Conservation (phyloP, 1,284 basidiomycete genomes). For the Peniophora sp. region DNA sequence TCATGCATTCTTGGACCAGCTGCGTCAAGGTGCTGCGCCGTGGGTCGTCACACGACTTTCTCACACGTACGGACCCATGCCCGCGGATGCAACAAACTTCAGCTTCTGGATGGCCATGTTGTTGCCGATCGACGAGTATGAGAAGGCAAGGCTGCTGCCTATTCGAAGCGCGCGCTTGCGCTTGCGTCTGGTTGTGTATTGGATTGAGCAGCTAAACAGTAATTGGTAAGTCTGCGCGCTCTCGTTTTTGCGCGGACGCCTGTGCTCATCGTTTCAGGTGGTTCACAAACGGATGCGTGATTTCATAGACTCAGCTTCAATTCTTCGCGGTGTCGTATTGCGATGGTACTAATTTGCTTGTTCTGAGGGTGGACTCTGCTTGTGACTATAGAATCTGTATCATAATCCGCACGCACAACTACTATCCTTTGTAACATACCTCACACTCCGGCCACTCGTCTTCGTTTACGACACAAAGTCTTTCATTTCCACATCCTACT, state of each 20-base stretch:
- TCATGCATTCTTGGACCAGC: constrained; percentile 70
- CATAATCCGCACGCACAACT: too few species aligned
- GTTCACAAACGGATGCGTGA: constrained; percentile 12
- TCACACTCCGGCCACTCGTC: too few species aligned
- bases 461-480: too few species aligned
- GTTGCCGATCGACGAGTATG: constrained; percentile 91
- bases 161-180: constrained; percentile 76
- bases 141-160: constrained; percentile 91
- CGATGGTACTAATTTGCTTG: too few species aligned
- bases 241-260: constrained; percentile 3
- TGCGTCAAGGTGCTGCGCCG: constrained; percentile 78
- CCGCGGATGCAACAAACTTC: constrained; percentile 58
- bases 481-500: too few species aligned
- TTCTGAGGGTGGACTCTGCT: too few species aligned
- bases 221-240: constrained; percentile 44
- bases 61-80: constrained; percentile 68
- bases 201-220: constrained; percentile 78
- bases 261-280: constrained; percentile 8
- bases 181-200: constrained; percentile 80
- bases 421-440: too few species aligned
- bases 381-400: too few species aligned
- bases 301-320: constrained; percentile 4
- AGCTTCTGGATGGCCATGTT: constrained; percentile 89
- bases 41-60: constrained; percentile 87
- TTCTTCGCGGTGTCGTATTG: too few species aligned